Evolutionary conservation across 257 asterid genomes (phyloP).

Genomic region (Verbascum thapsus): DNA sequence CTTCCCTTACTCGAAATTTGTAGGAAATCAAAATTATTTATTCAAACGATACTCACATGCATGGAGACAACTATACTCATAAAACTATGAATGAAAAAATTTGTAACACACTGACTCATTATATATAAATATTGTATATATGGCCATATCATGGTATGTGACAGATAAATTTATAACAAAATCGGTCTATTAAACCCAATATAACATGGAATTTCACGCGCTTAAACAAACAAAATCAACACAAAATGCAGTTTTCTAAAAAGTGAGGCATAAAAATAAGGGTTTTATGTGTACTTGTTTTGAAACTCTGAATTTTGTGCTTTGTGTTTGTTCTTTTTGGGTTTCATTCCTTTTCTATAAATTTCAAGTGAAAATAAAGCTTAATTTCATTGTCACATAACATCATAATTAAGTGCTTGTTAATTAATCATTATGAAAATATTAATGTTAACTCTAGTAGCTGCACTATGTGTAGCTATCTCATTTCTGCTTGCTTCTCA

Average conservation of each 20-base stretch:
- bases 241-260: slow-evolving; percentile 62
- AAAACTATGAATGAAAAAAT: no score
- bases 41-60: no score
- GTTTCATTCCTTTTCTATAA: slow-evolving; percentile 12
- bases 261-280: slow-evolving; percentile 44
- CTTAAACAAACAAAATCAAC: slow-evolving; percentile 40
- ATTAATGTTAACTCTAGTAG: slow-evolving; percentile 23
- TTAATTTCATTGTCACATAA: slow-evolving; percentile 6
- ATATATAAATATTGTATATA: no score
- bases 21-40: no score
- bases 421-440: slow-evolving; percentile 37
- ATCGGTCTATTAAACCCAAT: no score
- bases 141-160: slow-evolving; percentile 38
- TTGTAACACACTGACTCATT: no score
- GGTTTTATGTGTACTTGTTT: slow-evolving; percentile 41
- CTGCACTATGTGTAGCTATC: slow-evolving; percentile 39
- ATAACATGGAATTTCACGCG: no score
- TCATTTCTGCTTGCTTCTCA: slow-evolving; percentile 45
- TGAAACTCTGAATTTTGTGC: slow-evolving; percentile 78
- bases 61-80: no score
- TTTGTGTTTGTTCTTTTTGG: slow-evolving; percentile 53
- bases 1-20: no score
- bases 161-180: no score
- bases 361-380: slow-evolving; percentile 9
- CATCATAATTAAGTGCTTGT: neutral